A percentile compares a stretch with the other conserved stretches of the same genome.
phyloP scores from a whole-genome alignment of 2,329 filamentous ascomycete species.

The Botryotinia calthae region DNA sequence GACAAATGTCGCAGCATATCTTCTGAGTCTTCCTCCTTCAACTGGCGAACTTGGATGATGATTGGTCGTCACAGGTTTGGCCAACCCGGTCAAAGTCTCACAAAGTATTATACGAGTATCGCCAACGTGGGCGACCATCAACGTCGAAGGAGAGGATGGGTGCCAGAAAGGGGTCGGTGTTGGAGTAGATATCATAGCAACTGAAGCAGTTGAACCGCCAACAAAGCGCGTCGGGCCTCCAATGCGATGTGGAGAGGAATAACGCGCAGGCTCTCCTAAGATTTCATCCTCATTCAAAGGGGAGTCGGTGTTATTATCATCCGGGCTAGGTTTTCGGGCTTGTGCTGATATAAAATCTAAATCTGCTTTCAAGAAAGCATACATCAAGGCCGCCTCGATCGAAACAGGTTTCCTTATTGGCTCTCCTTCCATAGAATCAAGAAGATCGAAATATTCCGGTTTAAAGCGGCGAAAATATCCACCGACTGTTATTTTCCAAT shows the following conservation, averaged over 20 bases:
- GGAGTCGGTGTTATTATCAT: conserved; percentile 68
- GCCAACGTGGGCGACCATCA: conserved; percentile 87
- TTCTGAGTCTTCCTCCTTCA: conserved; percentile 78
- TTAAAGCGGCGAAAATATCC: conserved; percentile 93
- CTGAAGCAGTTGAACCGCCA: conserved; percentile 87
- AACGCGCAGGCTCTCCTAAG: conserved; percentile 60
- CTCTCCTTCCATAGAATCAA: conserved; percentile 36
- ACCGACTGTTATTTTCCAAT: conserved; percentile 82
- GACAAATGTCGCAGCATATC: conserved; percentile 83
- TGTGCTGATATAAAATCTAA: conserved; percentile 92
- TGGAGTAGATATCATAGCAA: conserved; percentile 88
- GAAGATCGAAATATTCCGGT: conserved; percentile 67
- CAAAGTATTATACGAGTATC: conserved; percentile 91
- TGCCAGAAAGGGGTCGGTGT: conserved; percentile 95
- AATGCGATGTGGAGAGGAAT: conserved; percentile 59
- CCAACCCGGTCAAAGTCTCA: conserved; percentile 76
- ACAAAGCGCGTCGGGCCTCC: conserved; percentile 79
- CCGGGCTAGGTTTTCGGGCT: conserved; percentile 72
- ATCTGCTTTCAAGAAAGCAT: conserved; percentile 91
- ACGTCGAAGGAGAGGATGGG: conserved; percentile 76
- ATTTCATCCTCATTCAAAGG: conserved; percentile 85
- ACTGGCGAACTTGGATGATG: conserved; percentile 88
- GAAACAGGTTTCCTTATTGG: conserved; percentile 47
- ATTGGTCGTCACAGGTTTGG: conserved; percentile 80
- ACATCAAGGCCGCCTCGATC: conserved; percentile 77